phyloP scores from a whole-genome alignment of 2,329 filamentous ascomycete species.

The Triangularia verruculosa region DNA sequence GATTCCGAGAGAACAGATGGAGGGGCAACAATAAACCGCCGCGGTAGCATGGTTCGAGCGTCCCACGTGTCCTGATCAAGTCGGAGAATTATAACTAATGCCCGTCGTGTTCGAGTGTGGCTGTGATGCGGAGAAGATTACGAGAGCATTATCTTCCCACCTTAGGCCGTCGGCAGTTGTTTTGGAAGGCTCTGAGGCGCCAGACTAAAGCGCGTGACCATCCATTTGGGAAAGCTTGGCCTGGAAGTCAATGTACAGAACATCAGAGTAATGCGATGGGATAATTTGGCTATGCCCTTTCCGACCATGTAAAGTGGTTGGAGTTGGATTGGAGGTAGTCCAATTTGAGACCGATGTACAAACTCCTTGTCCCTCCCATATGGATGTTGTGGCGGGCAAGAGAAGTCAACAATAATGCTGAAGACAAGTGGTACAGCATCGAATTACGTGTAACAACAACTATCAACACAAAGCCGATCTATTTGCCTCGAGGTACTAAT shows the following conservation, averaged over 20 bases:
- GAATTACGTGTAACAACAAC: background rate
- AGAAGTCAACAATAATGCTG: background rate
- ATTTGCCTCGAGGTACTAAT: conserved; percentile 8
- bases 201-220: conserved; percentile 9
- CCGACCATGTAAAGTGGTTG: background rate
- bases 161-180: conserved; percentile 24
- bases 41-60: background rate
- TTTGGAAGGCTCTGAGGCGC: conserved; percentile 7
- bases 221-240: conserved; percentile 8
- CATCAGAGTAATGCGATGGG: too few species aligned
- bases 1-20: background rate
- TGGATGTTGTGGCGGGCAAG: too few species aligned
- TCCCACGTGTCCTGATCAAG: background rate
- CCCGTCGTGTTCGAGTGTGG: background rate
- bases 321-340: background rate
- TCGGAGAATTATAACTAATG: conserved; percentile 1
- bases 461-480: conserved; percentile 4
- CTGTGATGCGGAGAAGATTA: conserved; percentile 14
- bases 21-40: background rate
- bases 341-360: too few species aligned
- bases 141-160: conserved; percentile 11
- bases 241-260: background rate
- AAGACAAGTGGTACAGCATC: background rate
- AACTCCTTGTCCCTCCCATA: too few species aligned
- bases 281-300: too few species aligned